Evolutionary conservation across 345 rosid species (phyloP), one percentile per base, ranked within the genome.

Genomic region (Jatropha curcas): DNA sequence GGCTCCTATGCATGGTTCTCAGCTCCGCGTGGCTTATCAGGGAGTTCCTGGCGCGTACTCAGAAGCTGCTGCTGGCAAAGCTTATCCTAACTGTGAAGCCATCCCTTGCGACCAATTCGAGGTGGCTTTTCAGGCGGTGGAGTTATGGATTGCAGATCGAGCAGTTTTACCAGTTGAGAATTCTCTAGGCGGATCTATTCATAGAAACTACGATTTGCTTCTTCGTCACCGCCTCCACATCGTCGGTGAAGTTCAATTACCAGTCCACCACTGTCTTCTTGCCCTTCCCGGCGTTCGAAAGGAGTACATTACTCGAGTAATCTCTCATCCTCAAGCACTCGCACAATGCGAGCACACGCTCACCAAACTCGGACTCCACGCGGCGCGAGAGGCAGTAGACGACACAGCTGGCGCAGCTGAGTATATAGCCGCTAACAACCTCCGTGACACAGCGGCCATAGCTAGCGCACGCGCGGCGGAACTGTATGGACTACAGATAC

Each of bases 31-130:
- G 20, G 98, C 99, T 0, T 95, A 95, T 71, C 99, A 95, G 80
- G 99, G 99, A 43, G 99, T 88, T 17, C 99, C 99, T 2, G 99
- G 99, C 0, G 99, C 99, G 1, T 95, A 95, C 61, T 95, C 99
- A 0, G 99, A 95, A 77, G 98, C 98, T 10, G 99, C 98, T 0
- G 97, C 98, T 0, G 99, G 97, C 6, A 95, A 92, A 79, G 99
- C 99, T 4, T 95, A 92, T 68, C 94, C 97, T 0, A 85, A 88
- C 41, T 95, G 99, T 48, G 93, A 95, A 76, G 93, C 99, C 16
- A 90, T 91, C 20, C 99, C 99, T 5, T 95, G 99, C 52, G 99
- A 95, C 76, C 98, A 95, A 76, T 95, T 95, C 22, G 99, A 95
- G 74, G 98, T 91, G 1, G 99, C 97, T 17, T 95, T 95, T 77